Evolutionary conservation across 2,329 filamentous ascomycete species (phyloP).

Genomic region (Dichotomopilus funicola): DNA sequence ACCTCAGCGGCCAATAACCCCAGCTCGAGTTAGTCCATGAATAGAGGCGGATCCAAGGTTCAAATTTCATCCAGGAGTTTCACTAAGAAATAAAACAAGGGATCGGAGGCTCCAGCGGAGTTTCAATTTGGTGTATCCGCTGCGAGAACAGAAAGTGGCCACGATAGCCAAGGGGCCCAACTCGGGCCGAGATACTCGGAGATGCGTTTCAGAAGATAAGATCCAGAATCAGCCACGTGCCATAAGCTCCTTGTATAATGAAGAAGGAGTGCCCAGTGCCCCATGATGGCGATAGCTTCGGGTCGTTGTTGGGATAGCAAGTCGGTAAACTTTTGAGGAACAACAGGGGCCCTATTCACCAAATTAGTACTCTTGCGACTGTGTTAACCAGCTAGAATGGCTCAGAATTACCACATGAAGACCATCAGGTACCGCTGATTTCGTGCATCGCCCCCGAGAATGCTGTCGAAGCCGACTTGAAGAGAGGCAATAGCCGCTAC

Average conservation of each 20-base stretch:
- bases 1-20: neutral
- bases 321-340: slow-evolving; percentile 31
- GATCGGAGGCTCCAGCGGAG: neutral
- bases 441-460: slow-evolving; percentile 9
- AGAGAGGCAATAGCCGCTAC: slow-evolving; percentile 15
- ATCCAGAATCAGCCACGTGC: slow-evolving; percentile 31
- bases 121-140: neutral
- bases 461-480: slow-evolving; percentile 22
- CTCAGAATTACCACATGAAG: slow-evolving; percentile 24
- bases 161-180: slow-evolving; percentile 19
- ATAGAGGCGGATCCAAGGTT: neutral
- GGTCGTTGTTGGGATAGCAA: slow-evolving; percentile 32
- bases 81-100: neutral
- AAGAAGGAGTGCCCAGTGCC: slow-evolving; percentile 44
- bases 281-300: slow-evolving; percentile 41
- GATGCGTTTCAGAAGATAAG: slow-evolving; percentile 26
- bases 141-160: slow-evolving; percentile 16
- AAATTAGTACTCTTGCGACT: no score
- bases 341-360: slow-evolving; percentile 12
- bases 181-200: slow-evolving; percentile 16
- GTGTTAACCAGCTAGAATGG: no score
- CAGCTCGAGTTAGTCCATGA: no score
- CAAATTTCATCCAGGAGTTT: neutral
- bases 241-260: slow-evolving; percentile 35
- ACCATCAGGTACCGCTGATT: slow-evolving; percentile 20